These are phyloP conservation scores for Eucalyptus dawsonii DNA, from an alignment of 345 rosid species.

Conservation along the genomic window DNA sequence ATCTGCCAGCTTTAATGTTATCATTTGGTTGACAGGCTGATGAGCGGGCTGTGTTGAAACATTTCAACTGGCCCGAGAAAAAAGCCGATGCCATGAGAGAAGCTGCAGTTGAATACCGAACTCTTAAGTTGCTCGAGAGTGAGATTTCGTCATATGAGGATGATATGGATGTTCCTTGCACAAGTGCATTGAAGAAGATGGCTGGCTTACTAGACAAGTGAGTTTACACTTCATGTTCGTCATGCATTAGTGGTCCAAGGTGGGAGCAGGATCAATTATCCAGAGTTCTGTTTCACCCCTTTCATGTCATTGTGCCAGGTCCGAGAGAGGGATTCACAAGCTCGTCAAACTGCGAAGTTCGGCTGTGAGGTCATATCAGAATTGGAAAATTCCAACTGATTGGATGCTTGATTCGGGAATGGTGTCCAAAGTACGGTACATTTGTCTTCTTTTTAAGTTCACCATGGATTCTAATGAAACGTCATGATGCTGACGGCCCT, in stretches of 20 bases:
- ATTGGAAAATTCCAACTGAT: slow-evolving; percentile 57
- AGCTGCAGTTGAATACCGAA: slow-evolving; percentile 81
- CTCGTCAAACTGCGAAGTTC: slow-evolving; percentile 46
- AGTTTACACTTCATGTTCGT: not conserved
- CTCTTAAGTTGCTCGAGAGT: slow-evolving; percentile 49
- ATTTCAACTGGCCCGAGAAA: slow-evolving; percentile 90
- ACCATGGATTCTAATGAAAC: not conserved
- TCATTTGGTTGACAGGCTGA: slow-evolving; percentile 39
- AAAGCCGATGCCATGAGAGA: slow-evolving; percentile 88
- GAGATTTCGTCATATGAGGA: slow-evolving; percentile 55
- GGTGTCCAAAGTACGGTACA: slow-evolving; percentile 31
- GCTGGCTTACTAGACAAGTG: slow-evolving; percentile 72
- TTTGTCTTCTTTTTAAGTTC: not conserved
- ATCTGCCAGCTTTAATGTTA: not conserved
- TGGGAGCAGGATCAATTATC: not conserved
- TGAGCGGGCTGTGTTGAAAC: slow-evolving; percentile 85
- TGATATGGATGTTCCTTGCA: slow-evolving; percentile 36
- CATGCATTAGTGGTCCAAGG: not conserved
- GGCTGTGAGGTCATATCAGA: slow-evolving; percentile 44
- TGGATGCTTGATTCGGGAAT: slow-evolving; percentile 93
- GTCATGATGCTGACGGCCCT: not conserved
- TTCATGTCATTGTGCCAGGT: slow-evolving; percentile 19
- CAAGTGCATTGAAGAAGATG: slow-evolving; percentile 69
- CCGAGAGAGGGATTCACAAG: slow-evolving; percentile 59
- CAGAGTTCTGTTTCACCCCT: not conserved